These are phyloP conservation scores for Aspergillus asperescens DNA, from an alignment of 495 filamentous ascomycete species.

Conservation along the genomic window DNA sequence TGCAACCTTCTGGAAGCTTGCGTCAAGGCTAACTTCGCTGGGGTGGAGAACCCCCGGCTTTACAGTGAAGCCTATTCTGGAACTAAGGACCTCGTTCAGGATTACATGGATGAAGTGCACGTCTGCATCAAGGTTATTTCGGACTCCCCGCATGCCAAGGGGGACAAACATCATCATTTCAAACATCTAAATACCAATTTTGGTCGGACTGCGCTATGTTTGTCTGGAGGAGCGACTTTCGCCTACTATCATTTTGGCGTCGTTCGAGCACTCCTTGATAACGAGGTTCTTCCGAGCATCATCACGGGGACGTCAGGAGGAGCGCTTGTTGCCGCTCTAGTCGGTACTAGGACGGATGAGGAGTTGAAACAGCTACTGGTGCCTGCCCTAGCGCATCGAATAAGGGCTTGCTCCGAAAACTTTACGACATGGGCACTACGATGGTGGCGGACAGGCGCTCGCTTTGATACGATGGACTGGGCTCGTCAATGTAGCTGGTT, in stretches of 20 bases:
- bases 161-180: conserved; percentile 78
- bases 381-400: conserved; percentile 75
- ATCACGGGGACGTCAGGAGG: conserved; percentile 95
- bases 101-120: conserved; percentile 72
- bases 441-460: conserved; percentile 88
- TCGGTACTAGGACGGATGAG: conserved; percentile 85
- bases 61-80: conserved; percentile 97
- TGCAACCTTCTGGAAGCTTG: conserved; percentile 75
- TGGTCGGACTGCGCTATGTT: conserved; percentile 84
- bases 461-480: conserved; percentile 93
- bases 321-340: conserved; percentile 81
- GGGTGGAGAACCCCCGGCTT: conserved; percentile 86
- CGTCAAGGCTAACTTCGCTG: conserved; percentile 95
- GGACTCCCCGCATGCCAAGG: conserved; percentile 58
- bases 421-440: conserved; percentile 71
- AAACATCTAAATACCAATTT: conserved; percentile 86
- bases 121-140: conserved; percentile 61
- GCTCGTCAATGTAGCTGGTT: conserved; percentile 84
- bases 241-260: conserved; percentile 97
- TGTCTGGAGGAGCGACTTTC: conserved; percentile 92
- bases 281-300: conserved; percentile 78
- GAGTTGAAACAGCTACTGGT: conserved; percentile 82
- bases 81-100: conserved; percentile 87
- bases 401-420: conserved; percentile 76
- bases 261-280: conserved; percentile 83